These are phyloP conservation scores for Penicillium angulare DNA, from an alignment of 495 filamentous ascomycete species.

Conservation along the genomic window DNA sequence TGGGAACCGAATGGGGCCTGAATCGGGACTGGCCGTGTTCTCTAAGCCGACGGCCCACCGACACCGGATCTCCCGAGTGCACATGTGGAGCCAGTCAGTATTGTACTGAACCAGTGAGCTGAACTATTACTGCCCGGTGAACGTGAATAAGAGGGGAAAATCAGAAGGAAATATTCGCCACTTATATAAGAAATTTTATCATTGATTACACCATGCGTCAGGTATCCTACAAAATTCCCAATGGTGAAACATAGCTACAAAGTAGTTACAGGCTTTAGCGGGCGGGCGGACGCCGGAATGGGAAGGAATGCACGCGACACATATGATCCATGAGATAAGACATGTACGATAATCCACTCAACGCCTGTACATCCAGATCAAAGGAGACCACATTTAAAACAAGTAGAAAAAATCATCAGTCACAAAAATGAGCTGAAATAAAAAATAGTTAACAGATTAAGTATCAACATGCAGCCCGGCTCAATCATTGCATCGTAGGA, in stretches of 20 bases:
- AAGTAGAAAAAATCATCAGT: conserved; percentile 5
- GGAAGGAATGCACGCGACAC: not conserved
- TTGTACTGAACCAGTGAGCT: no score
- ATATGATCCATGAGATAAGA: not conserved
- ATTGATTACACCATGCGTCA: not conserved
- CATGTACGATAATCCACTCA: not conserved
- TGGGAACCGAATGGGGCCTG: not conserved
- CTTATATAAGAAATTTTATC: no score
- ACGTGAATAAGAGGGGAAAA: no score
- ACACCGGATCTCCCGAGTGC: not conserved
- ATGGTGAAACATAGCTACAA: not conserved
- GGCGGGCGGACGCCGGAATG: not conserved
- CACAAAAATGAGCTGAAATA: no score
- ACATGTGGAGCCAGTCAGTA: no score
- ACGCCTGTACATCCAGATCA: not conserved
- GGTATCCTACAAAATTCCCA: not conserved
- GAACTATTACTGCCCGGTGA: no score
- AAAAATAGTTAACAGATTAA: no score
- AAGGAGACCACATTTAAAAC: no score
- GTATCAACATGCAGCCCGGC: conserved; percentile 14
- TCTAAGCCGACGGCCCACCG: not conserved
- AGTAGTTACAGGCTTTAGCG: no score
- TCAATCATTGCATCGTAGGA: conserved; percentile 21
- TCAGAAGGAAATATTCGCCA: no score
- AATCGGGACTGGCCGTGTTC: not conserved